Conservation (phyloP, 2,329 filamentous ascomycete species). For the Curvularia hawaiiensis region DNA sequence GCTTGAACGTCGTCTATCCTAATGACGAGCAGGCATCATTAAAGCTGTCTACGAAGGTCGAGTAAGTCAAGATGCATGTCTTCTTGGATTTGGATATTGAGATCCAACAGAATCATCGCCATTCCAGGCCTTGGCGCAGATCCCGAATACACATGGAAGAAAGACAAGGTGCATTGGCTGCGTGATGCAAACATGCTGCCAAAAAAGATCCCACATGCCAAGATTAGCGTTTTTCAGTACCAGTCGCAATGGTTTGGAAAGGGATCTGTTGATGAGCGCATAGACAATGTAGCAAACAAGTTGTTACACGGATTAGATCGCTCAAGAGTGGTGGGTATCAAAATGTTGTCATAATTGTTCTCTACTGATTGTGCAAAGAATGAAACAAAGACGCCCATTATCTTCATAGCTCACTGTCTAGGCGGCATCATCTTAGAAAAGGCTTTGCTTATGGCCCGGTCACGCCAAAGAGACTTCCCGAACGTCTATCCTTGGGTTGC, state of each 20-base stretch:
- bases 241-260: conserved; percentile 39
- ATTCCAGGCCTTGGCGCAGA: conserved; percentile 39
- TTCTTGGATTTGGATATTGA: neutral
- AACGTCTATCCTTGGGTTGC: conserved; percentile 30
- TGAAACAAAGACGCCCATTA: conserved; percentile 32
- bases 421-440: conserved; percentile 36
- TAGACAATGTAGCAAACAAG: conserved; percentile 34
- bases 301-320: conserved; percentile 28
- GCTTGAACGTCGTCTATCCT: conserved; percentile 23
- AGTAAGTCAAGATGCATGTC: conserved; percentile 10
- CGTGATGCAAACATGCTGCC: conserved; percentile 37
- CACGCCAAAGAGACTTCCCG: conserved; percentile 23
- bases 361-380: conserved; percentile 16
- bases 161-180: conserved; percentile 36
- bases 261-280: conserved; percentile 32
- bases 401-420: conserved; percentile 39
- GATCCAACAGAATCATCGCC: conserved; percentile 31
- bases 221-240: conserved; percentile 40
- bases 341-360: neutral
- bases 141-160: conserved; percentile 37
- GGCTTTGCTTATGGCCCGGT: conserved; percentile 21
- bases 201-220: conserved; percentile 30
- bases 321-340: conserved; percentile 22
- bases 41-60: conserved; percentile 19
- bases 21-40: conserved; percentile 18